Conservation (phyloP, 805 yeast genomes). For the Metschnikowia kunwiensis region DNA sequence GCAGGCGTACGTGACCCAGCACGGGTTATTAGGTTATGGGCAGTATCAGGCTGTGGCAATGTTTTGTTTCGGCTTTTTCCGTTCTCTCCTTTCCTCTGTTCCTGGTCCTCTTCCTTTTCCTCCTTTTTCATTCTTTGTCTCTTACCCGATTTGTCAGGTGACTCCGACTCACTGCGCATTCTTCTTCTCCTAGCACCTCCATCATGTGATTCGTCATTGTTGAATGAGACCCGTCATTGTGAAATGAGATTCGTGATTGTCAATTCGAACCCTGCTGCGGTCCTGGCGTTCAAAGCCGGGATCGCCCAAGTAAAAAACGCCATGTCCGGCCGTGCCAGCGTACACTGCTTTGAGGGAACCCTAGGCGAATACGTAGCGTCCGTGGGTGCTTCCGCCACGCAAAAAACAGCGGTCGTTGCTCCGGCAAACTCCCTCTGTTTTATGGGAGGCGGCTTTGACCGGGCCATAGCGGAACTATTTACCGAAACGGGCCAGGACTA, state of each 20-base stretch:
- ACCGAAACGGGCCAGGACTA: conserved; percentile 10
- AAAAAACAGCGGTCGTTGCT: conserved; percentile 18
- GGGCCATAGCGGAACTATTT: conserved; percentile 17
- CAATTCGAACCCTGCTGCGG: conserved; percentile 4
- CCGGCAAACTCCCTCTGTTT: conserved; percentile 26
- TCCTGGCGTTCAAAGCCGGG: conserved; percentile 1
- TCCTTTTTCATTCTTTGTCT: too few relatives aligned
- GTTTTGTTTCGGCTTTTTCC: too few relatives aligned
- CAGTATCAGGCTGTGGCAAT: too few relatives aligned
- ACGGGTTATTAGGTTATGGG: too few relatives aligned
- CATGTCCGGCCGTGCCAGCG: background rate
- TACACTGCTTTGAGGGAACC: conserved; percentile 5
- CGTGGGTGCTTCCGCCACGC: background rate
- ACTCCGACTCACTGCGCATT: too few relatives aligned
- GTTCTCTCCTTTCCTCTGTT: too few relatives aligned
- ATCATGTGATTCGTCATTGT: too few relatives aligned
- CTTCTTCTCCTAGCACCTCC: too few relatives aligned
- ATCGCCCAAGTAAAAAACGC: background rate
- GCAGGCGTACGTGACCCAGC: too few relatives aligned
- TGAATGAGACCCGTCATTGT: too few relatives aligned
- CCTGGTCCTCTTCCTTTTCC: too few relatives aligned
- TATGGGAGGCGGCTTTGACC: conserved; percentile 32
- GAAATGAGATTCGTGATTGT: conserved; percentile 14
- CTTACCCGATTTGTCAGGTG: too few relatives aligned
- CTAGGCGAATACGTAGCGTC: conserved; percentile 1